Base-by-base conservation (phyloP, 208 protist species). In the Crithidia bombi region DNA sequence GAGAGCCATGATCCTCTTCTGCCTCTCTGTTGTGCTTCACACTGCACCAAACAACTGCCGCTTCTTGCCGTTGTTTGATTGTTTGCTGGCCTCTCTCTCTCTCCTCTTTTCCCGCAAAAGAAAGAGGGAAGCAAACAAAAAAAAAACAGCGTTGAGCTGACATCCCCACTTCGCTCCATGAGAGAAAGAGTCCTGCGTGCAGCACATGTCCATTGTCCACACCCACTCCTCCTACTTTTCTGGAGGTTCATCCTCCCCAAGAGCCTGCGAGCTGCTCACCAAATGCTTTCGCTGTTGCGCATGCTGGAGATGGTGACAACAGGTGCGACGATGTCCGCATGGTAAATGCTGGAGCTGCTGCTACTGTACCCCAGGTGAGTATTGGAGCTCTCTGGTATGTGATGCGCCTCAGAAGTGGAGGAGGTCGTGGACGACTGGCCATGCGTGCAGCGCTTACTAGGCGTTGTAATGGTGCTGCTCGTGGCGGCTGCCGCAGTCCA, bases 371-470 rank as follows among this genome's bases (percentile, higher is more conserved):
- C 56, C 11, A 59, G 35, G 5, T 39, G 57, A 1, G 61, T n/a
- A 33, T 54, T 30, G 9, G 51, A 63, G 30, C 57, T 68, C 2
- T 49, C 65, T 11, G 25, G 7, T 14, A 35, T n/a, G 43, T 64
- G 30, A 25, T 69, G 56, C 21, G 56, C 41, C 2, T 69, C 77
- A 7, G 66, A 70, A n/a, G 46, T 32, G 0, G 77, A 78, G 12
- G 71, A 78, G 35, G 69, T 69, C 23, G 73, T 43, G 36, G 81
- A 73, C 26, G 81, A 79, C 33, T 75, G 68, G 0, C 71, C 77
- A 43, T 86, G 76, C 23, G 74, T 73, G 46, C 69, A 69, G 17
- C 65, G 51, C 73, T 76, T 73, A 46, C 73, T 84, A 10, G 69
- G 61, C 14, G 69, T 77, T 14, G 65, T 83, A 36, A 67, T 71